phyloP scores from a whole-genome alignment of 1,284 basidiomycete genomes.

The Cryptococcus sp. region DNA sequence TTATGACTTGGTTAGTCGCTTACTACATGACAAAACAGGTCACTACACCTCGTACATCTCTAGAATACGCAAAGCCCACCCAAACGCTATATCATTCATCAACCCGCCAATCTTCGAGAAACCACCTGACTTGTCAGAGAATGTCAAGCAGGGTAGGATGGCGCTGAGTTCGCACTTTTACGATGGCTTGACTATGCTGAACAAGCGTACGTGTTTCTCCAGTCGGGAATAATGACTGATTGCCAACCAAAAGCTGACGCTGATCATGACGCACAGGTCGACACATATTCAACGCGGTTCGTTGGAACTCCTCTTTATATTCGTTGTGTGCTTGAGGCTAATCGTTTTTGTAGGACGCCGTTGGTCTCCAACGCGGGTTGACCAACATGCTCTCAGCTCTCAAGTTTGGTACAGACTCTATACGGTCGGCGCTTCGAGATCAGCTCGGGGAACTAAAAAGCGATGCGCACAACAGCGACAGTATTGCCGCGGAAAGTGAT shows the following conservation, averaged over 20 bases:
- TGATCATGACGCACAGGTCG: constrained; percentile 15
- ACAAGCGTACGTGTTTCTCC: constrained; percentile 24
- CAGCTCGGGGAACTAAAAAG: constrained; percentile 79
- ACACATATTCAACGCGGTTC: constrained; percentile 39
- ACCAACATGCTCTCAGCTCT: constrained; percentile 53
- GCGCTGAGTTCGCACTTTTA: constrained; percentile 89
- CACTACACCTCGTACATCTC: constrained; percentile 69
- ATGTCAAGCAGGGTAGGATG: constrained; percentile 67
- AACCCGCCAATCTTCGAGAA: constrained; percentile 88
- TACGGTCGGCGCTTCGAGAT: constrained; percentile 74
- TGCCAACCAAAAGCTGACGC: too few relatives aligned
- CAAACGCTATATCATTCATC: constrained; percentile 83
- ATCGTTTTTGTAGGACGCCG: constrained; percentile 55
- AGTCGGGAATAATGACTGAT: constrained; percentile 1
- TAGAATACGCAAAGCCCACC: constrained; percentile 71
- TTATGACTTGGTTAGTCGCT: too few relatives aligned
- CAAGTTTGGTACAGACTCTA: constrained; percentile 72
- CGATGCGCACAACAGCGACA: constrained; percentile 59
- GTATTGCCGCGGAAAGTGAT: constrained; percentile 37
- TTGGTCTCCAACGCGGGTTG: constrained; percentile 33
- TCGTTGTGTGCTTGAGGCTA: not conserved
- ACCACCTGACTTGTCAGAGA: constrained; percentile 63
- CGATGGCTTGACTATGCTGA: constrained; percentile 69
- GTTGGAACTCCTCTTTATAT: not conserved
- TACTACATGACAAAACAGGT: constrained; percentile 42